phyloP scores from a whole-genome alignment of 192 early-diverging fungal species.

The Entomortierella chlamydospora region DNA sequence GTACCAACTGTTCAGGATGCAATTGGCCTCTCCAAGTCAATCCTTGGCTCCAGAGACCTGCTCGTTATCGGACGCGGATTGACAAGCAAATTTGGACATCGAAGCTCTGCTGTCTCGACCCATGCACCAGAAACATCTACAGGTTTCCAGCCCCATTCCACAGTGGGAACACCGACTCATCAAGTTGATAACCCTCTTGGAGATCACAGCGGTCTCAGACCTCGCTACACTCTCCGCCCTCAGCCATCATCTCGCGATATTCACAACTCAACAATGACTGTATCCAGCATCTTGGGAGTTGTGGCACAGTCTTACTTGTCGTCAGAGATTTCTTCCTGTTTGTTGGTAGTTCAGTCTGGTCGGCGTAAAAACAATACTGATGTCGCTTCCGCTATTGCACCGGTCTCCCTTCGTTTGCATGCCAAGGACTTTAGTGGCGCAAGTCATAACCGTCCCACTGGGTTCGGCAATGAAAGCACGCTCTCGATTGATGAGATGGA shows the following conservation, averaged over 20 bases:
- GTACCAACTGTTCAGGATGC: slow-evolving; percentile 55
- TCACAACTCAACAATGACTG: slow-evolving; percentile 27
- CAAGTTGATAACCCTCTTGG: slow-evolving; percentile 28
- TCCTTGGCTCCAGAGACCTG: slow-evolving; percentile 60
- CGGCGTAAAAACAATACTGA: neutral
- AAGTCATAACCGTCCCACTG: neutral
- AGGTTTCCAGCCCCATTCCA: slow-evolving; percentile 5
- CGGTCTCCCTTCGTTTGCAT: slow-evolving; percentile 5
- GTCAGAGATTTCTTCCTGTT: slow-evolving; percentile 17
- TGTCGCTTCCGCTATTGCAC: slow-evolving; percentile 10
- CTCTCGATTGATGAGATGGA: neutral
- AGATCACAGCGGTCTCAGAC: slow-evolving; percentile 8
- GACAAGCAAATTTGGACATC: slow-evolving; percentile 17
- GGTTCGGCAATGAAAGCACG: slow-evolving; percentile 10
- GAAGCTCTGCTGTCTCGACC: slow-evolving; percentile 5
- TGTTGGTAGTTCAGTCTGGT: slow-evolving; percentile 45
- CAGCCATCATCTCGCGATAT: slow-evolving; percentile 45
- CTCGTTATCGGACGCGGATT: slow-evolving; percentile 59
- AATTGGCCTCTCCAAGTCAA: slow-evolving; percentile 40
- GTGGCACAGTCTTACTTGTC: slow-evolving; percentile 22
- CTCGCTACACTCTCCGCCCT: slow-evolving; percentile 20
- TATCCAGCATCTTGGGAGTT: slow-evolving; percentile 30
- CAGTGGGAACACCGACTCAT: slow-evolving; percentile 6
- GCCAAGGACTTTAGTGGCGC: slow-evolving; percentile 14
- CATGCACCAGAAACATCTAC: slow-evolving; percentile 13